Evolutionary conservation across 2,329 filamentous ascomycete genomes (phyloP).

Genomic region (Fusarium sp.): DNA sequence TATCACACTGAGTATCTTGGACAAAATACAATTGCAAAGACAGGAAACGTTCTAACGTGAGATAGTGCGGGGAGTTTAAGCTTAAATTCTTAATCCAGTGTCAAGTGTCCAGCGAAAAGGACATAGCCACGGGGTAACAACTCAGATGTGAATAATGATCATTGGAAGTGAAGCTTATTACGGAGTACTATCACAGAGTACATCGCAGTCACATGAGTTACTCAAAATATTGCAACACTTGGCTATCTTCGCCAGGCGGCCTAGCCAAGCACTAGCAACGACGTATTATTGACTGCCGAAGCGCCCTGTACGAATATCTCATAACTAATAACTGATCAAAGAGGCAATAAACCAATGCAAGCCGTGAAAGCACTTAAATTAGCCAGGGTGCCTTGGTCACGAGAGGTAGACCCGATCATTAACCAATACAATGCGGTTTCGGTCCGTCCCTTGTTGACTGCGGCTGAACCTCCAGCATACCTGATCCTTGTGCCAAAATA

Average conservation of each 20-base stretch:
- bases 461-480: conserved; percentile 14
- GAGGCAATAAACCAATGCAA: not conserved
- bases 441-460: conserved; percentile 32
- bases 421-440: conserved; percentile 15
- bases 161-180: not conserved
- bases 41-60: no score
- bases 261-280: not conserved
- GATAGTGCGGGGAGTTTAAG: not conserved
- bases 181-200: not conserved
- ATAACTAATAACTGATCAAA: not conserved
- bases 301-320: conserved; percentile 16
- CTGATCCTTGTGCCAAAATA: not conserved
- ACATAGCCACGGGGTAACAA: not conserved
- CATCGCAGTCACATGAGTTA: not conserved
- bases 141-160: not conserved
- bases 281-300: not conserved
- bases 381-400: conserved; percentile 2
- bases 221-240: not conserved
- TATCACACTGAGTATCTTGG: not conserved
- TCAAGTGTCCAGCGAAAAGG: not conserved
- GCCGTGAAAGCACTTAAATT: not conserved
- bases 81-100: not conserved
- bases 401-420: not conserved
- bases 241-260: not conserved
- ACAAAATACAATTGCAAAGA: not conserved